Base-by-base conservation (phyloP, 1,139 yeast genomes). In the Eremothecium gossypii region DNA sequence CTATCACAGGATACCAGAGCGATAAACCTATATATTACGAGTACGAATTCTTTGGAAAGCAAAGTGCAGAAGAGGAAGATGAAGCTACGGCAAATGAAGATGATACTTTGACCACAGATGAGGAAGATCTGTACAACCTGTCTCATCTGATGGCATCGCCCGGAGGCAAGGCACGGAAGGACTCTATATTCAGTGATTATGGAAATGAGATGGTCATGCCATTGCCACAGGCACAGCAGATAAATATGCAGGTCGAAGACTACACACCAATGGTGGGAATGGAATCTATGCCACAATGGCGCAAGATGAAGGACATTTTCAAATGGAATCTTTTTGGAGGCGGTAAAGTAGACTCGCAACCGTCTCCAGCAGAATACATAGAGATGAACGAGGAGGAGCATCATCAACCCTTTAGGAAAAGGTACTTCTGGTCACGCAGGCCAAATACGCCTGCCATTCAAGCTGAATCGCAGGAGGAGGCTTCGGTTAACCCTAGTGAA, bases 21-120 rank as follows among this genome's bases (percentile, higher is more conserved):
- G 50, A 51, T 39, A 50, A 52, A 26, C 51, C 55, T 4, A 50
- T 49, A 11, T 55, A 52, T 43, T 52, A 51, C 40, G 59, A 55
- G 41, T 54, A 51, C 45, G 59, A 54, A 42, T 48, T 43, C 39
- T 52, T 54, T 26, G 39, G 28, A 14, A 12, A 10, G 17, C 32
- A 28, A 8, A 13, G 30, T 33, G 42, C 34, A 10, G 39, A 38
- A 10, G 38, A 32, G n/a, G 47, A 44, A 20, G 9, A 29, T 8
- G 23, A 30, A 27, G 35, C 27, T n/a, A 27, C 23, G 8, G 39
- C 35, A 12, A 26, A 27, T 29, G 41, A 37, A 20, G 39, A 36
- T 12, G 42, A 40, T 27, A 40, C 38, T 39, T 33, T 41, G 14
- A 40, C 41, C 8, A 37, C 36, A 13, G 32, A 14, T 30, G 44